phyloP scores from a whole-genome alignment of 1,284 basidiomycete species.

The Cutaneotrichosporon sp. region DNA sequence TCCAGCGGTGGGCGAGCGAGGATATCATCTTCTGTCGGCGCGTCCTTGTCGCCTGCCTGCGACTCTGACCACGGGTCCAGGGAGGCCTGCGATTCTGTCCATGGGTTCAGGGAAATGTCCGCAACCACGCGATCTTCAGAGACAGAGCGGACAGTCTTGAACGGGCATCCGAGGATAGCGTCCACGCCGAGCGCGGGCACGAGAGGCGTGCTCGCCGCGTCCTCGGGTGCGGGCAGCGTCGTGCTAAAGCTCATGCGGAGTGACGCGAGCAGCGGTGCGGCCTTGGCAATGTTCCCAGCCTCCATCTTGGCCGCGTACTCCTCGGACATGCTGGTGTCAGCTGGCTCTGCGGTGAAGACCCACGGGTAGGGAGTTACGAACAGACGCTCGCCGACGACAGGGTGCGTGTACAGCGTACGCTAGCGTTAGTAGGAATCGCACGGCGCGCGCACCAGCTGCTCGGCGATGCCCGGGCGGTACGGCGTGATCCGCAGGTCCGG shows the following conservation, averaged over 20 bases:
- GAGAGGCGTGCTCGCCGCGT: background rate
- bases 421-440: slow-evolving; percentile 1
- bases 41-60: background rate
- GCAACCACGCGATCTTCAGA: slow-evolving; percentile 12
- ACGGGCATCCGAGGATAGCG: slow-evolving; percentile 13
- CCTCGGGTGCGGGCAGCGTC: background rate
- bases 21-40: background rate
- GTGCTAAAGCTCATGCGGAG: background rate
- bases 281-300: background rate
- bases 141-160: slow-evolving; percentile 14
- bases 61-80: background rate
- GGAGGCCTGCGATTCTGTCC: background rate
- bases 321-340: slow-evolving; percentile 11
- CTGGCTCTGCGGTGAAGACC: slow-evolving; percentile 1
- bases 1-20: background rate
- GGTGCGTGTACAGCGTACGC: slow-evolving; percentile 24
- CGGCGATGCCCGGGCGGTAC: slow-evolving; percentile 18
- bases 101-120: slow-evolving; percentile 12
- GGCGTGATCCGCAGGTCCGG: slow-evolving; percentile 22
- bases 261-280: background rate
- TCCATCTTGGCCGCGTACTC: slow-evolving; percentile 13
- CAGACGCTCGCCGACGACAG: slow-evolving; percentile 17
- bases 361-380: slow-evolving; percentile 24
- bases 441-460: slow-evolving; percentile 13
- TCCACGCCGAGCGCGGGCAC: slow-evolving; percentile 1